A percentile compares a stretch with the other conserved stretches of the same genome.
These are phyloP conservation scores for Lentinula sp. DNA, from an alignment of 768 basidiomycete species.

Conservation along the genomic window DNA sequence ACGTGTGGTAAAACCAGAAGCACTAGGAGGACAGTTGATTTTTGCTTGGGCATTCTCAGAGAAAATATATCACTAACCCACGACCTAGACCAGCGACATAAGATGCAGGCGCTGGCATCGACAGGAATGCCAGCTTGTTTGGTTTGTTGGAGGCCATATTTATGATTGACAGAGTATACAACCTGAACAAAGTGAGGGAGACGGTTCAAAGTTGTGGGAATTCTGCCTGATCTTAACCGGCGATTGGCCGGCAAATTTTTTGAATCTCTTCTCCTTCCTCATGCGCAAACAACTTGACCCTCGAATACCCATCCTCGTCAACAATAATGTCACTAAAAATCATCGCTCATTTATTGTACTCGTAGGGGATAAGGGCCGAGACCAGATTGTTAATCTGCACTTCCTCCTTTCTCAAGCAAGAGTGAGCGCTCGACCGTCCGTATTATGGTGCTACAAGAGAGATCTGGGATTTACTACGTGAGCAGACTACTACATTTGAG, in stretches of 20 bases:
- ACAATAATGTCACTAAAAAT: slow-evolving; percentile 89
- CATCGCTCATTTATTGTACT: slow-evolving; percentile 94
- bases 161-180: slow-evolving; percentile 28
- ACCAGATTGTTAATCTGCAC: slow-evolving; percentile 96
- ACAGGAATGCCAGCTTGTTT: slow-evolving; percentile 82
- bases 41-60: neutral
- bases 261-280: slow-evolving; percentile 43
- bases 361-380: slow-evolving; percentile 89
- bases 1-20: slow-evolving; percentile 95
- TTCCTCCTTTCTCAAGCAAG: slow-evolving; percentile 89
- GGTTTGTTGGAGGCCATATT: slow-evolving; percentile 43
- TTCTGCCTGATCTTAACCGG: neutral
- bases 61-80: slow-evolving; percentile 49
- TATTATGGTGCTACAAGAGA: slow-evolving; percentile 99
- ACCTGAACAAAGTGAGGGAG: neutral
- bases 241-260: neutral
- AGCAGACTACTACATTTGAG: slow-evolving; percentile 18
- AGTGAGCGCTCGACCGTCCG: slow-evolving; percentile 83
- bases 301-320: slow-evolving; percentile 87
- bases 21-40: slow-evolving; percentile 38
- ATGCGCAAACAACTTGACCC: slow-evolving; percentile 91
- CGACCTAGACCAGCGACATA: slow-evolving; percentile 98
- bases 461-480: slow-evolving; percentile 94
- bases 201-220: neutral
- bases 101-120: slow-evolving; percentile 91